A percentile compares a stretch with the other conserved stretches of the same genome.
Evolutionary conservation across 192 early-diverging fungal genomes (phyloP).

Genomic region (Chytriomyces confervae): DNA sequence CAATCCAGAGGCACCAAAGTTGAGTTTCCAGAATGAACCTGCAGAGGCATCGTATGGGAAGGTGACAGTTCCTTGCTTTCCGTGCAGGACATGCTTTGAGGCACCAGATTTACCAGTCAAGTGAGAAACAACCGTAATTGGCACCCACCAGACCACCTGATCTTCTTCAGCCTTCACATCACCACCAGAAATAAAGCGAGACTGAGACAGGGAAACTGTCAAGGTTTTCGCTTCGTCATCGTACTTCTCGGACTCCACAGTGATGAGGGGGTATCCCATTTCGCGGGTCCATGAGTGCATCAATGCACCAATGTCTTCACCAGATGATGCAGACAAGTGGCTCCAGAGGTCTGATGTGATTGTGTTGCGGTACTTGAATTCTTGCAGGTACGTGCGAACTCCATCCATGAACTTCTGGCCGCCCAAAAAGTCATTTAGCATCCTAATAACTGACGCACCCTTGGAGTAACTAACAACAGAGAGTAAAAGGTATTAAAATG

Average conservation of each 20-base stretch:
- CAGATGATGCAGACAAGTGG: conserved; percentile 77
- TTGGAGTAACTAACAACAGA: conserved; percentile 67
- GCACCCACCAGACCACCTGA: conserved; percentile 81
- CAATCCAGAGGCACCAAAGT: conserved; percentile 77
- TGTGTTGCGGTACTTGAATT: conserved; percentile 85
- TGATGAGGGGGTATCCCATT: conserved; percentile 85
- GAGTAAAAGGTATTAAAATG: background rate
- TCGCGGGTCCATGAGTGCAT: conserved; percentile 90
- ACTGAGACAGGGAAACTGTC: conserved; percentile 73
- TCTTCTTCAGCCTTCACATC: conserved; percentile 82
- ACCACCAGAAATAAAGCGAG: conserved; percentile 85
- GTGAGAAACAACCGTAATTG: conserved; percentile 66
- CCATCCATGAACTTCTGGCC: conserved; percentile 48
- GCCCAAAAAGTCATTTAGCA: conserved; percentile 73
- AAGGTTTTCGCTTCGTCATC: conserved; percentile 50
- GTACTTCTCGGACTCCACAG: conserved; percentile 64
- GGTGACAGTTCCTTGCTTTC: conserved; percentile 51
- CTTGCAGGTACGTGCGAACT: conserved; percentile 70
- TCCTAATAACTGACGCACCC: conserved; percentile 93
- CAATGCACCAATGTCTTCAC: conserved; percentile 80
- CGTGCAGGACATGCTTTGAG: conserved; percentile 59
- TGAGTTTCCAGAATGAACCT: conserved; percentile 81
- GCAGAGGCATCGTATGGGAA: conserved; percentile 51
- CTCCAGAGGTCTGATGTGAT: conserved; percentile 88
- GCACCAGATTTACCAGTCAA: conserved; percentile 41